Evolutionary conservation across 805 yeast species (phyloP).

Genomic region (Zygosaccharomyces kombuchaensis): DNA sequence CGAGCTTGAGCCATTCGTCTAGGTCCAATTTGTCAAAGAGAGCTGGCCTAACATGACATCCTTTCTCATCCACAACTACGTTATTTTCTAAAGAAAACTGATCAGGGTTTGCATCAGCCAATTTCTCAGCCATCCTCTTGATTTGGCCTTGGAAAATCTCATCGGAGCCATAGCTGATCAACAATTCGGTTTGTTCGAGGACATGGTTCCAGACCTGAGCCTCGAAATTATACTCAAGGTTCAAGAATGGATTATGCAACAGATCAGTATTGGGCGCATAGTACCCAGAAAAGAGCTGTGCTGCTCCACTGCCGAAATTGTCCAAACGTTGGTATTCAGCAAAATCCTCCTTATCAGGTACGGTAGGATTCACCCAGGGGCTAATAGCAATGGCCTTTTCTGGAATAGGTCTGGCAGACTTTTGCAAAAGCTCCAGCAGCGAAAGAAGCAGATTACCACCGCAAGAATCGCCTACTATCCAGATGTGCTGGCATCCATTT

Average conservation of each 20-base stretch:
- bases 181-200: conserved; percentile 9
- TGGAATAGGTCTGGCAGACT: conserved; percentile 11
- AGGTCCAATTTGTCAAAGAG: conserved; percentile 4
- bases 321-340: conserved; percentile 1
- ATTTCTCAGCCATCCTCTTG: conserved; percentile 9
- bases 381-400: conserved; percentile 22
- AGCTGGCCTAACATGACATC: conserved; percentile 19
- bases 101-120: not conserved
- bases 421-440: conserved; percentile 14
- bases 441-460: conserved; percentile 25
- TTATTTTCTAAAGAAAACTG: conserved; percentile 8
- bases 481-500: conserved; percentile 12
- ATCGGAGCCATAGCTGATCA: conserved; percentile 22
- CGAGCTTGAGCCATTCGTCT: conserved; percentile 8
- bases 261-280: conserved; percentile 2
- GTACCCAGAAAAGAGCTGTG: conserved; percentile 12
- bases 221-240: conserved; percentile 22
- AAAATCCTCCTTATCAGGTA: conserved; percentile 6
- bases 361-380: conserved; percentile 29
- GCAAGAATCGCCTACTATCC: conserved; percentile 28
- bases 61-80: conserved; percentile 11
- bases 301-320: conserved; percentile 10
- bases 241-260: conserved; percentile 12
- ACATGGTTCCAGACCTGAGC: conserved; percentile 16
- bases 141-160: conserved; percentile 25